Base-by-base conservation (phyloP, 2,329 filamentous ascomycete species). In the Grosmannia penicillata region DNA sequence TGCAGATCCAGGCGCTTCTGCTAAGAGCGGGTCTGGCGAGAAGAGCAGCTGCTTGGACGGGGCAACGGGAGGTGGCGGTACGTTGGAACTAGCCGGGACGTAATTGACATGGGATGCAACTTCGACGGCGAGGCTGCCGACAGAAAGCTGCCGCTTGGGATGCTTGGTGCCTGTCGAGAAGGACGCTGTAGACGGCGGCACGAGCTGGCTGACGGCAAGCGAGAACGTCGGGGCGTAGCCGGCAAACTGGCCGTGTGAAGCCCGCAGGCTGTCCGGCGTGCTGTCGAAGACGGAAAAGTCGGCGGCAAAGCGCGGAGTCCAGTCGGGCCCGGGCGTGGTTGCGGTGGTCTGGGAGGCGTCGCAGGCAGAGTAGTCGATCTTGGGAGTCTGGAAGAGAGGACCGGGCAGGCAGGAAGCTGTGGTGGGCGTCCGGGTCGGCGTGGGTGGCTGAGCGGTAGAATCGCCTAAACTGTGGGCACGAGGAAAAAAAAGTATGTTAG, bases 251-350 rank as follows among this genome's bases (percentile, higher is more conserved):
- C 53, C 60, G 40, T 62, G 58, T 31, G 58, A 54, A 38, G 60
- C 65, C 48, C 60, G 61, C 39, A 75, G 59, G 50, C 74, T 72
- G 34, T 70, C 72, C 14, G 73, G 73, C 8, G 72, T 75, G n/a
- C 66, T 60, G 56, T 75, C 73, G 60, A 78, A 77, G 50, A 77
- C 71, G 45, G 72, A 75, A 50, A 74, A 77, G 46, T 77, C 72
- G 51, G 77, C 71, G 46, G 72, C 71, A 58, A 75, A 78, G 41
- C 64, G 65, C 53, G 73, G 72, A 32, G 72, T 77, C 66, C 68
- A 72, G 47, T 64, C 63, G 25, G 32, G 22, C 8, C 41, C 40
- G 11, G 45, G 42, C 6, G 45, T 44, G 18, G 39, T 24, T 8
- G 36, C 28, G 10, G 38, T 19, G 10, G 43, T 37, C 32, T 29